Conservation (phyloP, 306 rosid genomes). For the Lathyrus aphaca region DNA sequence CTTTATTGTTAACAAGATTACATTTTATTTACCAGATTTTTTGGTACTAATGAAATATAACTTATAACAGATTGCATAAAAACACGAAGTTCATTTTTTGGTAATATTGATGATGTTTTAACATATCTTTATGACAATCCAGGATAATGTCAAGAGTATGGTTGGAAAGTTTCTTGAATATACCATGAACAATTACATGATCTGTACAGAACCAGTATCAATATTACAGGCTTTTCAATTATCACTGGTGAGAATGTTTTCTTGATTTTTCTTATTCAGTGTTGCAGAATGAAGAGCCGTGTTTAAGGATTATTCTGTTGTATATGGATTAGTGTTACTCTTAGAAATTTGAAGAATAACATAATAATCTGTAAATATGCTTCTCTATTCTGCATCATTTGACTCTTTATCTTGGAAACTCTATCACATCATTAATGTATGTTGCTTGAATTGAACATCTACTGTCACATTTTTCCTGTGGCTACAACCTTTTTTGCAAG, state of each 20-base stretch:
- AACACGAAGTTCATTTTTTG: not conserved
- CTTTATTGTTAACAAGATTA: constrained; percentile 22
- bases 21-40: constrained; percentile 25
- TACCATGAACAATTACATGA: constrained; percentile 65
- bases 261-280: constrained; percentile 18
- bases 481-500: constrained; percentile 7
- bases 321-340: not conserved
- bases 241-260: constrained; percentile 72
- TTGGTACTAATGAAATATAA: constrained; percentile 21
- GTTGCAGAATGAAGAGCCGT: not conserved
- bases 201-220: constrained; percentile 57
- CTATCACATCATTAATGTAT: not conserved
- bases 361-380: constrained; percentile 7
- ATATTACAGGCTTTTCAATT: constrained; percentile 82
- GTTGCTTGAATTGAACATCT: constrained; percentile 13
- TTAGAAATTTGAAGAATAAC: constrained; percentile 7
- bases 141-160: constrained; percentile 64
- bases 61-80: constrained; percentile 12
- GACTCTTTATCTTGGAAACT: constrained; percentile 1
- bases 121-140: constrained; percentile 46
- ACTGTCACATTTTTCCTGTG: constrained; percentile 14
- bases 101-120: constrained; percentile 26
- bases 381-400: constrained; percentile 27
- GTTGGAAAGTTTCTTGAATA: constrained; percentile 66
- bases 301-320: constrained; percentile 1